Conservation (phyloP, 2,329 filamentous ascomycete species). For the Ophiostoma sp. region DNA sequence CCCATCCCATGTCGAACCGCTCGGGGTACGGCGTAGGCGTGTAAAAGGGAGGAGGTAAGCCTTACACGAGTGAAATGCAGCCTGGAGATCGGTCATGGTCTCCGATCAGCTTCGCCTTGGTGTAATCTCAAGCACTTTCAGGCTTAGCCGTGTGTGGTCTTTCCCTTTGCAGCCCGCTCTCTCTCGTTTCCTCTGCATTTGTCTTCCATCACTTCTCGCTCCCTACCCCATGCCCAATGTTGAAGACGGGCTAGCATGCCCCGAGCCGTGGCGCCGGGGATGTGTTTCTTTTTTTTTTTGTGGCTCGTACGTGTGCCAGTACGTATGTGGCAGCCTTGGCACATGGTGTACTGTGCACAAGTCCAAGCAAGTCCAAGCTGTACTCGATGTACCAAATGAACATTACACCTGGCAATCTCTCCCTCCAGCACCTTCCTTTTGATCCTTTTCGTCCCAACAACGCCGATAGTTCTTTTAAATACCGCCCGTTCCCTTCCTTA, state of each 20-base stretch:
- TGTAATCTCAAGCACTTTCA: conserved; percentile 8
- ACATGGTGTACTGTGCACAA: background rate
- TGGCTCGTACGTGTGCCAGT: background rate
- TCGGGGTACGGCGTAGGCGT: background rate
- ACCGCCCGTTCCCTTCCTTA: background rate
- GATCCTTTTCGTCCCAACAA: background rate
- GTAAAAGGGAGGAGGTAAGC: background rate
- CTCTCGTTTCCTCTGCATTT: background rate
- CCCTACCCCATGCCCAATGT: conserved; percentile 11
- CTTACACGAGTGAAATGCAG: background rate
- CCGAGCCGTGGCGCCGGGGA: background rate
- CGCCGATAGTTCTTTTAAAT: background rate
- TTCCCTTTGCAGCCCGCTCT: background rate
- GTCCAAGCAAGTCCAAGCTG: background rate
- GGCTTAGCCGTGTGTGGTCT: background rate
- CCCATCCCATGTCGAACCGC: conserved; percentile 7
- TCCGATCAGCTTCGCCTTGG: conserved; percentile 12
- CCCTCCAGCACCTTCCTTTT: background rate
- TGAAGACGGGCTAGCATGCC: conserved; percentile 17
- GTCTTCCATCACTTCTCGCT: background rate
- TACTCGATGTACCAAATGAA: conserved; percentile 5
- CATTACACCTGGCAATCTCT: background rate
- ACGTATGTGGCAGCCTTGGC: background rate
- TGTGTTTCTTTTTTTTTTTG: conserved; percentile 9
- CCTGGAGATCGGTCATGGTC: conserved; percentile 3